Evolutionary conservation across 2,329 filamentous ascomycete species (phyloP).

Genomic region (Magnaporthiopsis incrustans): DNA sequence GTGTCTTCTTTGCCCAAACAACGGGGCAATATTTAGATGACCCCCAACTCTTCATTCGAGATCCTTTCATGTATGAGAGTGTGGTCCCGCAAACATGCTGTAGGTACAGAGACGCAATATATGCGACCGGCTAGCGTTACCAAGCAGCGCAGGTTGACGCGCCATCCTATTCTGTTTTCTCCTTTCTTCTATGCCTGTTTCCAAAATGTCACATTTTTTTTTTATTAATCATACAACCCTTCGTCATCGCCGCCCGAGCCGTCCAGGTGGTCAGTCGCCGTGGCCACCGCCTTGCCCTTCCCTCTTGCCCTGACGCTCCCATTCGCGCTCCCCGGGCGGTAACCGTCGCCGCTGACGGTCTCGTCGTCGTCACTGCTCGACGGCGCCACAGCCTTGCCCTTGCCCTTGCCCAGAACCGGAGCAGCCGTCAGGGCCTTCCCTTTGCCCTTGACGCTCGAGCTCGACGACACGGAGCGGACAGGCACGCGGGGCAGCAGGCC

Average conservation of each 20-base stretch:
- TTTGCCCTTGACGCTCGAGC: conserved; percentile 24
- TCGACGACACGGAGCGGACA: conserved; percentile 20
- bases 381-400: conserved; percentile 25
- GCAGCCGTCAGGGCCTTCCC: conserved; percentile 19
- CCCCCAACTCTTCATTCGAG: too few relatives aligned
- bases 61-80: background rate
- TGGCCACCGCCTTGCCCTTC: conserved; percentile 47
- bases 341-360: conserved; percentile 24
- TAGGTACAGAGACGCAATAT: too few relatives aligned
- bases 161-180: background rate
- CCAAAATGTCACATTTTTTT: too few relatives aligned
- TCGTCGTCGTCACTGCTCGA: conserved; percentile 29
- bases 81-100: too few relatives aligned
- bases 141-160: background rate
- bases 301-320: conserved; percentile 31
- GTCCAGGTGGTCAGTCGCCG: conserved; percentile 37
- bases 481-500: conserved; percentile 12
- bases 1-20: too few relatives aligned
- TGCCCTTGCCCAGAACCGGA: conserved; percentile 18
- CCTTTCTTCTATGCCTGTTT: background rate
- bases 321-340: conserved; percentile 21
- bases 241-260: conserved; percentile 49
- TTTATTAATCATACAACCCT: conserved; percentile 38
- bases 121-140: background rate
- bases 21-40: too few relatives aligned